These are phyloP conservation scores for Amanita phalloides DNA, from an alignment of 768 basidiomycete genomes.

Conservation along the genomic window DNA sequence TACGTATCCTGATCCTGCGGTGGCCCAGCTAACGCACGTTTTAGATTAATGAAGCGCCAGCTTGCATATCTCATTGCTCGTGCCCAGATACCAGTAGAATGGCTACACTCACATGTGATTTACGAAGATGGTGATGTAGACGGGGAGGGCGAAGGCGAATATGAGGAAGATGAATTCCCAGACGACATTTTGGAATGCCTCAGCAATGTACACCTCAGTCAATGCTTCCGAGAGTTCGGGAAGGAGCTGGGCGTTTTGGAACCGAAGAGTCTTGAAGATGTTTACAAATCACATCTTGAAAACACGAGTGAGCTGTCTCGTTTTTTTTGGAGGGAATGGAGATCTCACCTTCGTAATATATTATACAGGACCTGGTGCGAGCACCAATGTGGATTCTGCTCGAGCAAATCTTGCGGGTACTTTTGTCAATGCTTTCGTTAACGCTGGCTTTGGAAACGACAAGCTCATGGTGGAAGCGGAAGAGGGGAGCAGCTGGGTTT, in stretches of 20 bases:
- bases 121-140: constrained; percentile 41
- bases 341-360: neutral
- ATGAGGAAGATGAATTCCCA: constrained; percentile 52
- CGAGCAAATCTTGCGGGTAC: constrained; percentile 91
- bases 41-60: constrained; percentile 88
- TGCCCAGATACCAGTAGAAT: constrained; percentile 82
- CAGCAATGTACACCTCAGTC: constrained; percentile 75
- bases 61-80: constrained; percentile 91
- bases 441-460: constrained; percentile 97
- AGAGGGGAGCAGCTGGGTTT: constrained; percentile 97
- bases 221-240: constrained; percentile 83
- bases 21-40: neutral
- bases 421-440: constrained; percentile 98
- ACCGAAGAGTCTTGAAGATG: constrained; percentile 88
- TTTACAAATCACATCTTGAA: constrained; percentile 95
- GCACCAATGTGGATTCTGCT: constrained; percentile 84
- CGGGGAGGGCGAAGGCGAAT: constrained; percentile 41
- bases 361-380: constrained; percentile 45
- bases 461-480: constrained; percentile 96
- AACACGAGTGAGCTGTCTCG: constrained; percentile 50
- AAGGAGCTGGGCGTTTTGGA: constrained; percentile 89
- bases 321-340: neutral
- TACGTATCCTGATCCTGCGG: constrained; percentile 24
- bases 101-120: constrained; percentile 55
- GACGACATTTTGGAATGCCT: constrained; percentile 82